phyloP scores from a whole-genome alignment of 192 early-diverging fungal species.

The Coemansia sp. region DNA sequence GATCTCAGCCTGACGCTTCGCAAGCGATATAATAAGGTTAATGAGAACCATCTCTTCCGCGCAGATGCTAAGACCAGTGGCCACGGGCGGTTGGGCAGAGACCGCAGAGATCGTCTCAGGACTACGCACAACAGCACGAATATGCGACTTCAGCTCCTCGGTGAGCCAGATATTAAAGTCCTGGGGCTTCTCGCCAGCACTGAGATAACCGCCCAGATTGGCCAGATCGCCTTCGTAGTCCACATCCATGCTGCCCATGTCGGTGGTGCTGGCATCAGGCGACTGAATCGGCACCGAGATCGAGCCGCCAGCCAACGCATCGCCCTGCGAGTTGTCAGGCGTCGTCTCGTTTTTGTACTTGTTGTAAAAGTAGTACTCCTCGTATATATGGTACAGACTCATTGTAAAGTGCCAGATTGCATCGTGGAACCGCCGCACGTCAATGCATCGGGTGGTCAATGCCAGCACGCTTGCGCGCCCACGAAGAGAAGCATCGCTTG shows the following conservation, averaged over 20 bases:
- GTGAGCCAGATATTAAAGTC: slow-evolving; percentile 41
- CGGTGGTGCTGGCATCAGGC: slow-evolving; percentile 1
- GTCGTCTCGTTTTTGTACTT: slow-evolving; percentile 39
- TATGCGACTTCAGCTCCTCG: slow-evolving; percentile 46
- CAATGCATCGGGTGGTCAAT: slow-evolving; percentile 8
- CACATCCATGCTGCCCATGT: slow-evolving; percentile 10
- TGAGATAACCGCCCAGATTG: slow-evolving; percentile 11
- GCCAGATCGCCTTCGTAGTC: slow-evolving; percentile 11
- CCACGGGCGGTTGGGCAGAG: slow-evolving; percentile 34
- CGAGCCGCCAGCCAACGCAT: background rate
- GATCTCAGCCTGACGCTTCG: slow-evolving; percentile 48
- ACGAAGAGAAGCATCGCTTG: background rate
- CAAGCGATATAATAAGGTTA: slow-evolving; percentile 47
- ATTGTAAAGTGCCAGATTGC: slow-evolving; percentile 53
- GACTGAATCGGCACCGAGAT: slow-evolving; percentile 22
- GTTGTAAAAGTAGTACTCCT: slow-evolving; percentile 51
- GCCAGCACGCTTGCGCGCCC: background rate
- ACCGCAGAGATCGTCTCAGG: slow-evolving; percentile 24
- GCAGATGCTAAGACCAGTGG: slow-evolving; percentile 40
- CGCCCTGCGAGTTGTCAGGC: slow-evolving; percentile 26
- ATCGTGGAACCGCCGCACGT: slow-evolving; percentile 46
- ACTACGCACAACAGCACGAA: slow-evolving; percentile 37
- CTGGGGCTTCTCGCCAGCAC: slow-evolving; percentile 12
- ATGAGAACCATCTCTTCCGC: slow-evolving; percentile 48
- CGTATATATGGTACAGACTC: slow-evolving; percentile 50